These are phyloP conservation scores for Cydonia oblonga DNA, from an alignment of 331 rosid genomes.

Conservation along the genomic window DNA sequence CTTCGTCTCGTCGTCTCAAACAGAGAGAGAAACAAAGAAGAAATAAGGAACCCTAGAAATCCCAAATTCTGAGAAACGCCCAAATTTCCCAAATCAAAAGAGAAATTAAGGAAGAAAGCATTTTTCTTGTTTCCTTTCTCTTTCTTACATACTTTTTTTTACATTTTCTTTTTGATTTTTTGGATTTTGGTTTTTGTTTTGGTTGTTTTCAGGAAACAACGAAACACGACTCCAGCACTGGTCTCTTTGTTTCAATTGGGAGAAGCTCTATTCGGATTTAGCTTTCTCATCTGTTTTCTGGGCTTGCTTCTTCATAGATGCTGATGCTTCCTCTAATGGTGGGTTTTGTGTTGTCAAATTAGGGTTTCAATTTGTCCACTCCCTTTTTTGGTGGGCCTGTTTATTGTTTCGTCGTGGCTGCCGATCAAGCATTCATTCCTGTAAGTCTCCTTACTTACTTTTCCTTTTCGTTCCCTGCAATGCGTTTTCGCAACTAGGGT, in stretches of 20 bases:
- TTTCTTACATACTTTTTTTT: too few species aligned
- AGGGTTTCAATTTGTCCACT: slow-evolving; percentile 44
- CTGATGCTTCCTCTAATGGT: slow-evolving; percentile 21
- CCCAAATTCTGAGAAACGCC: background rate
- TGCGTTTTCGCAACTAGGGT: background rate
- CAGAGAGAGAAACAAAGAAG: background rate
- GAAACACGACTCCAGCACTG: background rate
- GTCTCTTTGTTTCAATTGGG: background rate
- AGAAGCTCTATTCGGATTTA: background rate
- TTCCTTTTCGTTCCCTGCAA: background rate
- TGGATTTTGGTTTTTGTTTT: background rate
- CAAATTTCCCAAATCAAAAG: background rate
- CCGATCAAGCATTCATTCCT: background rate
- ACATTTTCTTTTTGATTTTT: background rate
- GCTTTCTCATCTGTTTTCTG: background rate
- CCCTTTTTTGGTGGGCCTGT: background rate
- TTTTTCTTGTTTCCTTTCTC: background rate
- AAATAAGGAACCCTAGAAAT: slow-evolving; percentile 8
- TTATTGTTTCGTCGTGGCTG: background rate
- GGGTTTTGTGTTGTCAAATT: slow-evolving; percentile 35
- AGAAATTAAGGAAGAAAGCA: background rate
- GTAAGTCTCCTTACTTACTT: background rate
- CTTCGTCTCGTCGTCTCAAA: background rate
- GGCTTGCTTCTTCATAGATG: slow-evolving; percentile 9
- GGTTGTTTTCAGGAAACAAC: slow-evolving; percentile 7